Conservation (phyloP, 2,329 filamentous ascomycete species). For the Xylaria sp. region DNA sequence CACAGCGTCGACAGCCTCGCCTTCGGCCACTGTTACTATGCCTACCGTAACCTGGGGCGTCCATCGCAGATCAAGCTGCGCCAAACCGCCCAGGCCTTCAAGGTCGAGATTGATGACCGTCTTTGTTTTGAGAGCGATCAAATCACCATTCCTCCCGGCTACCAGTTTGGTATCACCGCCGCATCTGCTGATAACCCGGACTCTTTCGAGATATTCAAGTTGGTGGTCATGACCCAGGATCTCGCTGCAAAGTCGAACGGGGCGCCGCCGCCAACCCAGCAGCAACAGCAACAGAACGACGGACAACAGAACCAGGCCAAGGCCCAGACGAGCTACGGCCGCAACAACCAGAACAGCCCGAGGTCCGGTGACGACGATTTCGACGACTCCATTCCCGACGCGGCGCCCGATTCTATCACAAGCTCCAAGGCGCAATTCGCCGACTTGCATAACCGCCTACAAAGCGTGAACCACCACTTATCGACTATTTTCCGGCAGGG, state of each 20-base stretch:
- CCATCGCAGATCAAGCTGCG: constrained; percentile 81
- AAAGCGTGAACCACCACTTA: constrained; percentile 76
- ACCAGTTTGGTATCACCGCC: constrained; percentile 88
- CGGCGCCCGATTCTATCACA: constrained; percentile 59
- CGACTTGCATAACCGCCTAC: constrained; percentile 86
- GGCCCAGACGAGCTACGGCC: constrained; percentile 45
- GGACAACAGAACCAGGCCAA: constrained; percentile 51
- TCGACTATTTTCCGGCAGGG: constrained; percentile 70
- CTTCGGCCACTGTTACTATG: constrained; percentile 91
- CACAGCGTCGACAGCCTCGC: constrained; percentile 83
- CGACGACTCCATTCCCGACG: constrained; percentile 60
- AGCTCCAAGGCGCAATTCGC: constrained; percentile 74
- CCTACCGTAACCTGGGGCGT: constrained; percentile 90
- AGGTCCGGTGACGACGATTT: constrained; percentile 48
- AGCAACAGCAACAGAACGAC: constrained; percentile 49
- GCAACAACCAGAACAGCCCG: constrained; percentile 40
- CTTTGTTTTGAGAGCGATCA: constrained; percentile 87
- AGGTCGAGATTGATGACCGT: constrained; percentile 82
- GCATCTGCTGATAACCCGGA: constrained; percentile 92
- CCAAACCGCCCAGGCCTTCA: constrained; percentile 73
- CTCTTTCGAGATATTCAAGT: constrained; percentile 92
- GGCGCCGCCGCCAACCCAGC: constrained; percentile 45
- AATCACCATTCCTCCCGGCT: constrained; percentile 80
- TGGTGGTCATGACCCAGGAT: constrained; percentile 74
- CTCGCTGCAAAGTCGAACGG: constrained; percentile 51